Evolutionary conservation across 208 protist species (phyloP).

Genomic region (Leishmania tarentolae): DNA sequence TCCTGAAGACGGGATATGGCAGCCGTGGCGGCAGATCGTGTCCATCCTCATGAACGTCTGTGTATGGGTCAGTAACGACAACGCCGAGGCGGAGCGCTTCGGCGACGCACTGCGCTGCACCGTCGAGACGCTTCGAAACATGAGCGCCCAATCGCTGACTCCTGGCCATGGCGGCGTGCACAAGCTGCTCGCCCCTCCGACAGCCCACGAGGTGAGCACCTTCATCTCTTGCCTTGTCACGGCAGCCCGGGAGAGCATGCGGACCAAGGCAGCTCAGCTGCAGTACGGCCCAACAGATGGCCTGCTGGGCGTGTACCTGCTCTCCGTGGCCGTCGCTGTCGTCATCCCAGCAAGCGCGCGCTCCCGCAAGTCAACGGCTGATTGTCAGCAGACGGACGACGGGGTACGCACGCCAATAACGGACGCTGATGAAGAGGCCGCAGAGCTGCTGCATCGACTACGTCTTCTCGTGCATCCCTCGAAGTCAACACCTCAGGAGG

Average conservation of each 20-base stretch:
- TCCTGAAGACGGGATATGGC: not conserved
- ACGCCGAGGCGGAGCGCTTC: constrained; percentile 63
- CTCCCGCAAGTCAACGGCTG: not conserved
- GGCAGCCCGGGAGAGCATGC: constrained; percentile 48
- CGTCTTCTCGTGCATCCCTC: constrained; percentile 8
- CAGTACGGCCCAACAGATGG: constrained; percentile 59
- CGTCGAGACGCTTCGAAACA: not conserved
- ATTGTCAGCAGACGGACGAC: not conserved
- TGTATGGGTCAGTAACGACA: constrained; percentile 78
- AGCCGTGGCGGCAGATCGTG: constrained; percentile 28
- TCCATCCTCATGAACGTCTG: constrained; percentile 68
- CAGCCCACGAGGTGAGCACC: constrained; percentile 6
- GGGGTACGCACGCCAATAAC: not conserved
- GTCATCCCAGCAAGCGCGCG: not conserved
- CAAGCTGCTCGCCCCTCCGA: not conserved
- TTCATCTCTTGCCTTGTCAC: constrained; percentile 35
- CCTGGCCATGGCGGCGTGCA: not conserved
- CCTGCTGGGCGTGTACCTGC: constrained; percentile 55
- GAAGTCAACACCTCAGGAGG: not conserved
- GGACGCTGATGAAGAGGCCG: not conserved
- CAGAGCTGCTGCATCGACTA: constrained; percentile 9
- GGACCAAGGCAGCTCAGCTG: constrained; percentile 54
- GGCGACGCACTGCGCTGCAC: constrained; percentile 40
- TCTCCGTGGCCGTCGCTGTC: constrained; percentile 34
- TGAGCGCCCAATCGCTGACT: constrained; percentile 14